Base-by-base conservation (phyloP, 2,329 filamentous ascomycete genomes). In the Lithohypha guttulata region DNA sequence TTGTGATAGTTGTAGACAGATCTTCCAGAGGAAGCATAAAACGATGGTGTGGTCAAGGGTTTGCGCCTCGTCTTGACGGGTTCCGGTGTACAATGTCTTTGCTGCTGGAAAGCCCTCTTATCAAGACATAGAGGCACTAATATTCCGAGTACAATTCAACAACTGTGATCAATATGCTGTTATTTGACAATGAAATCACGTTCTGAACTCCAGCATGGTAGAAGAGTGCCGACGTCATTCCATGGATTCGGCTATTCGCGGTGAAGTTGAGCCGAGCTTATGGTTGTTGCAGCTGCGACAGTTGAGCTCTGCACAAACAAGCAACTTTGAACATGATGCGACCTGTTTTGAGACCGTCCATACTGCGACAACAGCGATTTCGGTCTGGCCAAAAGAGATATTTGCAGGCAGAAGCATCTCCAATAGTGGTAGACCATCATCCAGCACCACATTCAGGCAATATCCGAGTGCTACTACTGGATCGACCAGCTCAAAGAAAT, bases 391-490 rank as follows among this genome's bases (percentile, higher is more conserved):
- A 39, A 10, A 39, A 31, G 35, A 14, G 35, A 17, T 39, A 13
- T 8, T n/a, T 39, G n/a, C 23, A 42, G 2, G 22, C 41, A 33
- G 42, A 50, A 34, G n/a, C 39, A 4, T 49, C 49, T 13, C 48
- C 48, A 9, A 49, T 93, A 61, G 78, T 79, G 55, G 72, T 84
- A 49, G 79, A 76, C 44, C 77, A 81, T 59, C 64, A 94, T 34
- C 80, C 83, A 29, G 83, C 86, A 2, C 79, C 85, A 1, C 75
- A 80, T 55, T 76, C 76, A 13, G 91, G 89, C 48, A 81, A 81
- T 64, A 91, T 96, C 62, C 80, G 85, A 43, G 73, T 96, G 48
- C 76, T 96, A 41, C 81, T 89, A 45, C 73, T 98, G 50, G 91
- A 95, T 64, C 75, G 86, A 3, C 86, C 86, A 1, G 61, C 73